Conservation (phyloP, 768 basidiomycete species). For the Agrocybe praecox region DNA sequence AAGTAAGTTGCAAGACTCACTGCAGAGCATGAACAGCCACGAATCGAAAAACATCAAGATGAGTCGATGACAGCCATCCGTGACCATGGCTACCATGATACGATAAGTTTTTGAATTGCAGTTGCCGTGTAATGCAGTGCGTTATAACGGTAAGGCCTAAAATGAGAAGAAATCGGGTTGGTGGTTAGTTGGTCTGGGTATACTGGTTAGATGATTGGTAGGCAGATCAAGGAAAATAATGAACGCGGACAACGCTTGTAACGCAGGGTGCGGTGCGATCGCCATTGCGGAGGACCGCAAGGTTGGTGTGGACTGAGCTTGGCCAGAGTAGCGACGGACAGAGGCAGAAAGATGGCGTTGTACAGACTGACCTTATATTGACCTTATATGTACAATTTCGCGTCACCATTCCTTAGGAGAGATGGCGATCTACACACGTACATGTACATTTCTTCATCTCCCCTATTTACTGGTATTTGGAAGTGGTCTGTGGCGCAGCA, state of each 20-base stretch:
- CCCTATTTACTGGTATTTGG: conserved; percentile 8
- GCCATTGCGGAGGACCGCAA: conserved; percentile 5
- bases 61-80: conserved; percentile 40
- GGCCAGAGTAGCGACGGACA: conserved; percentile 6
- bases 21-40: conserved; percentile 43
- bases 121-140: conserved; percentile 42
- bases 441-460: conserved; percentile 5
- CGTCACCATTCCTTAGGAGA: not conserved
- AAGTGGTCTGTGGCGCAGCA: conserved; percentile 7
- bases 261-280: conserved; percentile 18
- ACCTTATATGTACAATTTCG: not conserved
- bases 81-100: conserved; percentile 33
- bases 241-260: conserved; percentile 27
- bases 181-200: not conserved
- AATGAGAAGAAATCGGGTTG: not conserved
- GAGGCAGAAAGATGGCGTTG: conserved; percentile 1
- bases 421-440: conserved; percentile 8
- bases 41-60: conserved; percentile 45
- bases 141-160: conserved; percentile 22
- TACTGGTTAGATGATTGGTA: not conserved
- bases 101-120: conserved; percentile 31
- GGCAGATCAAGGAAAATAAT: conserved; percentile 29
- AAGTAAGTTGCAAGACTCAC: conserved; percentile 24
- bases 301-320: not conserved
- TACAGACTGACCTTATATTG: conserved; percentile 4